Evolutionary conservation across 305 asterid species (phyloP).

Genomic region (Fraxinus greggii): DNA sequence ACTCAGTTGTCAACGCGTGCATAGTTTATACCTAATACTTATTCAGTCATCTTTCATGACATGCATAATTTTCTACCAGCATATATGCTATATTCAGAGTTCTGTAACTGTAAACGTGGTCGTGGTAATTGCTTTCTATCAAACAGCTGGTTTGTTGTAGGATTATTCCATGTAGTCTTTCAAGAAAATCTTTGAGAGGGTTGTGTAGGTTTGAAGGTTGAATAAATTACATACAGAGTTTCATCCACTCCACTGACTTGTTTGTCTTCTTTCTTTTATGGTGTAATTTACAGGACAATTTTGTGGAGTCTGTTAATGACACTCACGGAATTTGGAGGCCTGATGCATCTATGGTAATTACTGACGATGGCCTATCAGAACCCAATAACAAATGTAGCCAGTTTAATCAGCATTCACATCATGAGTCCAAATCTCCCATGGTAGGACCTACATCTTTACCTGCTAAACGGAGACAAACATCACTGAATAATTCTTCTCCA

Average conservation of each 20-base stretch:
- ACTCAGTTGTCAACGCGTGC: not conserved
- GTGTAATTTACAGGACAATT: constrained; percentile 19
- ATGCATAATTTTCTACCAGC: not conserved
- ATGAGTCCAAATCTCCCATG: constrained; percentile 38
- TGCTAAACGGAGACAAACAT: constrained; percentile 36
- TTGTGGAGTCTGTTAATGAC: constrained; percentile 20
- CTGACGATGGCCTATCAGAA: constrained; percentile 15
- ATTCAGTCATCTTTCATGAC: not conserved
- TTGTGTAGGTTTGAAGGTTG: not conserved
- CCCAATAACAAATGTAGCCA: constrained; percentile 24
- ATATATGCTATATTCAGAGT: not conserved
- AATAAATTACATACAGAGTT: not conserved
- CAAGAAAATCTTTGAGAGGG: constrained; percentile 5
- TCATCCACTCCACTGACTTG: not conserved
- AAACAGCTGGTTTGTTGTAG: not conserved
- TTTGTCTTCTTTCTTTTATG: not conserved
- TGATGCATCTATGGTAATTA: constrained; percentile 10
- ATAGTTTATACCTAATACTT: not conserved
- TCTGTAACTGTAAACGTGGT: not conserved
- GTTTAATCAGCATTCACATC: constrained; percentile 32
- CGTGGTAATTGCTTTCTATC: not conserved
- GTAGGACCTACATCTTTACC: constrained; percentile 45
- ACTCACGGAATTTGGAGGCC: constrained; percentile 4
- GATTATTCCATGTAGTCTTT: constrained; percentile 1
- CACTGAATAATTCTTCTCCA: constrained; percentile 42